Evolutionary conservation across 352 stramenopile species (phyloP).

Genomic region (Globisporangium parvum): DNA sequence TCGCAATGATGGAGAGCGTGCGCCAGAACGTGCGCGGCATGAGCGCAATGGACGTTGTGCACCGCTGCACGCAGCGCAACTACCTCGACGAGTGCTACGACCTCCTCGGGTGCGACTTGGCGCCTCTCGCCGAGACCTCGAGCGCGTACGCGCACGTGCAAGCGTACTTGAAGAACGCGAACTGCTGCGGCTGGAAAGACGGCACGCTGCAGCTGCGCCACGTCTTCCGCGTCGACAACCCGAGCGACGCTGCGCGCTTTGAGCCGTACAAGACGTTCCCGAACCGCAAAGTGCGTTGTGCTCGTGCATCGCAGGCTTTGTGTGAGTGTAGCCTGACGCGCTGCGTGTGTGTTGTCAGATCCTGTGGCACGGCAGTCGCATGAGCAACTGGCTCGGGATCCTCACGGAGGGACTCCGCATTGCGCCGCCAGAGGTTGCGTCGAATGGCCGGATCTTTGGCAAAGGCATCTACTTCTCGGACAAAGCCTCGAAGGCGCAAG

Average conservation of each 20-base stretch:
- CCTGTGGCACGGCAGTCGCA: constrained; percentile 83
- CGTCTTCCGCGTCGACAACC: constrained; percentile 60
- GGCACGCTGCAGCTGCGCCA: constrained; percentile 43
- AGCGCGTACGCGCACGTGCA: constrained; percentile 53
- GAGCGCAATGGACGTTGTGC: constrained; percentile 29
- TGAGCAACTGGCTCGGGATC: constrained; percentile 83
- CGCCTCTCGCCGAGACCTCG: constrained; percentile 32
- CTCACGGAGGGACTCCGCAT: constrained; percentile 76
- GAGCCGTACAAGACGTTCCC: constrained; percentile 33
- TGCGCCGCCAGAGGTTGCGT: constrained; percentile 64
- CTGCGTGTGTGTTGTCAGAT: no score
- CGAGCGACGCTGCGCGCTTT: constrained; percentile 42
- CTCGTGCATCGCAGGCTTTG: no score
- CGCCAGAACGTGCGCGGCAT: constrained; percentile 34
- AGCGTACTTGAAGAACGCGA: constrained; percentile 66
- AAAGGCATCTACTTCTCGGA: constrained; percentile 88
- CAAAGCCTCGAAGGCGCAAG: constrained; percentile 69
- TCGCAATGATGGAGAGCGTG: constrained; percentile 50
- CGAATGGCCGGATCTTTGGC: constrained; percentile 73
- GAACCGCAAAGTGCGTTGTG: constrained; percentile 45
- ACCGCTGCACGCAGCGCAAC: constrained; percentile 35
- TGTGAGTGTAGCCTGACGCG: no score
- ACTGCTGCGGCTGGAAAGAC: constrained; percentile 55
- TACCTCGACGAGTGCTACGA: constrained; percentile 62
- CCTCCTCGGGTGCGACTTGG: constrained; percentile 41